Conservation (phyloP, 2,329 filamentous ascomycete species). For the Samsoniella hepiali region DNA sequence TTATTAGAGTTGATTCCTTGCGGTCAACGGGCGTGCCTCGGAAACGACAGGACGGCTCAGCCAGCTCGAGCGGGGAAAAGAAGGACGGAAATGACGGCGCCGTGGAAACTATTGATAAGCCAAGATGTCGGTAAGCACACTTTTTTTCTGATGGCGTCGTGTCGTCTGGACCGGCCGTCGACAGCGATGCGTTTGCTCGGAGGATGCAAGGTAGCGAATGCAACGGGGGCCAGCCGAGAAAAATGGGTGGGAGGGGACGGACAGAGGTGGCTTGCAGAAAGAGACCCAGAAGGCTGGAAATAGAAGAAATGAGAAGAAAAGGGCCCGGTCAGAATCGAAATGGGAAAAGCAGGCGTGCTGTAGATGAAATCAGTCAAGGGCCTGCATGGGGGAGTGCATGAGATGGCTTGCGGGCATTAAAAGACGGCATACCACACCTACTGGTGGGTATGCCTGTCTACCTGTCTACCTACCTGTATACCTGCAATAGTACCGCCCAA, state of each 20-base stretch:
- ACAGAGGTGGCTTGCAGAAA: conserved; percentile 17
- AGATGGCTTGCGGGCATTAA: conserved; percentile 9
- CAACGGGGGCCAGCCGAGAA: conserved; percentile 6
- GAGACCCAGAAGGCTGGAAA: conserved; percentile 5
- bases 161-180: conserved; percentile 18
- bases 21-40: background rate
- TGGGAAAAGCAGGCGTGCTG: background rate
- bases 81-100: background rate
- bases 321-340: conserved; percentile 8
- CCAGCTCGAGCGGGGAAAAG: conserved; percentile 11
- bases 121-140: conserved; percentile 7
- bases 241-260: conserved; percentile 6
- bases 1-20: conserved; percentile 9
- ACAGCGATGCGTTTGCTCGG: conserved; percentile 8
- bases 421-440: background rate
- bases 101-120: conserved; percentile 9
- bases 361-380: background rate
- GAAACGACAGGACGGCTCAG: conserved; percentile 15
- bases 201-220: conserved; percentile 9
- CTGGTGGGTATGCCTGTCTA: background rate
- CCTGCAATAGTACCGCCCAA: background rate
- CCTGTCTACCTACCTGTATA: background rate
- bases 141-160: background rate
- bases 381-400: conserved; percentile 5
- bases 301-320: conserved; percentile 5